Conservation (phyloP, 1,139 yeast genomes). For the Yamadazyma songkhlaensis region DNA sequence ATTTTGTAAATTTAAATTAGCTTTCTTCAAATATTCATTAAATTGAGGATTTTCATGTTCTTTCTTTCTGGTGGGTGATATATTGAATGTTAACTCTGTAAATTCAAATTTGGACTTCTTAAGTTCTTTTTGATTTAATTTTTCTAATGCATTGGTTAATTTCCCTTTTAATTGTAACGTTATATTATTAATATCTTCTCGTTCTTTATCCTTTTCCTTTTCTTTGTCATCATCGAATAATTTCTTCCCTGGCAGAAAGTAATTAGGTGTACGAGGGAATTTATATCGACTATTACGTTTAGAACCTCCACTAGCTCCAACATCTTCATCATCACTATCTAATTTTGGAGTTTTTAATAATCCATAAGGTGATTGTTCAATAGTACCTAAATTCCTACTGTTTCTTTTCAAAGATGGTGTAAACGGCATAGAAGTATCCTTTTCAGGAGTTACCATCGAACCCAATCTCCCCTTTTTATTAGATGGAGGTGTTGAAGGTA, state of each 20-base stretch:
- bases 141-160: constrained; percentile 40
- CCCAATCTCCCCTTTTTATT: background rate
- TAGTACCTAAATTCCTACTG: constrained; percentile 27
- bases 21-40: constrained; percentile 16
- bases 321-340: constrained; percentile 15
- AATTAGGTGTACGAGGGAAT: constrained; percentile 40
- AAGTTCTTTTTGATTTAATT: constrained; percentile 20
- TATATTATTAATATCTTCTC: constrained; percentile 37
- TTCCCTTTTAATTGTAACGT: constrained; percentile 37
- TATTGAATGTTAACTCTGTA: constrained; percentile 30
- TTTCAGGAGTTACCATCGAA: constrained; percentile 32
- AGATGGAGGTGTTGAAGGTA: constrained; percentile 1
- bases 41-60: background rate
- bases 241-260: constrained; percentile 40
- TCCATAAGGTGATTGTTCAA: constrained; percentile 25
- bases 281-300: constrained; percentile 16
- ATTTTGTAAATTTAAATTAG: constrained; percentile 39
- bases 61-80: constrained; percentile 29
- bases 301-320: constrained; percentile 1
- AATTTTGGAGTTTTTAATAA: constrained; percentile 38
- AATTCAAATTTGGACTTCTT: constrained; percentile 24
- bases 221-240: constrained; percentile 19
- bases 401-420: constrained; percentile 41
- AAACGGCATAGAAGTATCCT: constrained; percentile 26
- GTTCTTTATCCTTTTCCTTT: constrained; percentile 12